Base-by-base conservation (phyloP, 164 flowering plant genomes). In the Chimonanthus praecox region DNA sequence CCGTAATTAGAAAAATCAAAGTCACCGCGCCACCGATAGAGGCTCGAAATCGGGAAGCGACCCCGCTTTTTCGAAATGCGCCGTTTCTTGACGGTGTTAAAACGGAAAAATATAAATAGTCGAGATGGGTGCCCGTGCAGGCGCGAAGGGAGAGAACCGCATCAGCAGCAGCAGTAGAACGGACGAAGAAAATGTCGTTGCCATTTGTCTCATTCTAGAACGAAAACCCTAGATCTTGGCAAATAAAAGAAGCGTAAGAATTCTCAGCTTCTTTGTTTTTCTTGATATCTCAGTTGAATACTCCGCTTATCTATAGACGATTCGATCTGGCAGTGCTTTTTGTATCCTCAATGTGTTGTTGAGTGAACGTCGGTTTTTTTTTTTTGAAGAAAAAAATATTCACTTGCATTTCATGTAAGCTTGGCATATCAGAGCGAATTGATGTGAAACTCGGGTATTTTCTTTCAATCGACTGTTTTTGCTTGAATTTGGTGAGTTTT, bases 71-170 rank as follows among this genome's bases (percentile, higher is more conserved):
- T 66, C 66, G 47, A 46, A 66, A 66, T 43, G 16, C 49, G 68
- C 68, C 68, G 68, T 66, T 10, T 44, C 10, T 15, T 66, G 48
- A 66, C 68, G 49, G 48, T 48, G 68, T 66, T 66, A 45, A 45
- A 44, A 62, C 20, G 21, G 44, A 62, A 20, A 33, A 8, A 7
- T 62, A 62, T 66, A 66, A 66, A 66, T 66, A 54, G 68, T 33
- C 9, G 1, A 66, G 46, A 43, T 44, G 16, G 47, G 9, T 44
- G 48, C 4, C 16, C 15, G 46, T n/a, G 49, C 46, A 48, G n/a
- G 18, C 68, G 68, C 43, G 46, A 45, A 66, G 16, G 66, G 15
- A 54, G 60, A 15, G 15, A 3, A 54, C 60, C 11, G 60, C 60
- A 15, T n/a, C 2, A 18, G 45, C 66, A 66, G 45, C 44, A 66